phyloP scores from a whole-genome alignment of 2,329 filamentous ascomycete genomes.

The Dactylellina cionopaga region DNA sequence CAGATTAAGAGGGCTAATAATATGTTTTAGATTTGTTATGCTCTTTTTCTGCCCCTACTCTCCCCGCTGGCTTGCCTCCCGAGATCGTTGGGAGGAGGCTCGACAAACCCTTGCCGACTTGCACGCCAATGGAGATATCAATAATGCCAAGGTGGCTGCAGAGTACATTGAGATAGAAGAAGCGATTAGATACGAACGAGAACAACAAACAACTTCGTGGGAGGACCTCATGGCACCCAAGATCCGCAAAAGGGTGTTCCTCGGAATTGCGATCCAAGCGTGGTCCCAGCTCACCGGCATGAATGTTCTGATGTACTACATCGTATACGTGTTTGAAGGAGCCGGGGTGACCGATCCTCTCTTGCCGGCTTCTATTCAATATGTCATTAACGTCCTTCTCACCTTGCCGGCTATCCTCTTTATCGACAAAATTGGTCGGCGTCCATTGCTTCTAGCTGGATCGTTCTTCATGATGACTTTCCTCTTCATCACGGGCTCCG shows the following conservation, averaged over 20 bases:
- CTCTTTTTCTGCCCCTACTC: slow-evolving; percentile 72
- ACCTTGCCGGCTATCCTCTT: slow-evolving; percentile 71
- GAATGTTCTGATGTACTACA: slow-evolving; percentile 69
- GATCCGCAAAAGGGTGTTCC: slow-evolving; percentile 68
- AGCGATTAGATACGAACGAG: slow-evolving; percentile 67
- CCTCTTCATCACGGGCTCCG: slow-evolving; percentile 71
- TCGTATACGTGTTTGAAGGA: slow-evolving; percentile 70
- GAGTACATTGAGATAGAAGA: slow-evolving; percentile 72
- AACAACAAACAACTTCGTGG: slow-evolving; percentile 66
- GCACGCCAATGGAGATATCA: slow-evolving; percentile 68
- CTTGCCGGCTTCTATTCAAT: slow-evolving; percentile 71
- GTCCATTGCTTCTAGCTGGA: slow-evolving; percentile 68
- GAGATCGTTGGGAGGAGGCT: slow-evolving; percentile 75
- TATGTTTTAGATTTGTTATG: slow-evolving; percentile 62
- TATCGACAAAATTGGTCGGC: slow-evolving; percentile 70
- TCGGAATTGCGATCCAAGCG: slow-evolving; percentile 70
- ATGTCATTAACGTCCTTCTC: slow-evolving; percentile 71
- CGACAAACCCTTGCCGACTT: slow-evolving; percentile 69
- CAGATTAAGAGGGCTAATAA: not conserved
- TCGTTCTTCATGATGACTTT: slow-evolving; percentile 70
- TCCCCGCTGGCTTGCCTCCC: slow-evolving; percentile 75
- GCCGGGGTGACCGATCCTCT: slow-evolving; percentile 69
- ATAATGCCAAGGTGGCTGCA: slow-evolving; percentile 70
- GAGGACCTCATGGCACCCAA: slow-evolving; percentile 65
- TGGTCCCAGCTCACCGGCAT: slow-evolving; percentile 71